phyloP scores from a whole-genome alignment of 148 eudicot species.

The Nepenthes mirabilis region DNA sequence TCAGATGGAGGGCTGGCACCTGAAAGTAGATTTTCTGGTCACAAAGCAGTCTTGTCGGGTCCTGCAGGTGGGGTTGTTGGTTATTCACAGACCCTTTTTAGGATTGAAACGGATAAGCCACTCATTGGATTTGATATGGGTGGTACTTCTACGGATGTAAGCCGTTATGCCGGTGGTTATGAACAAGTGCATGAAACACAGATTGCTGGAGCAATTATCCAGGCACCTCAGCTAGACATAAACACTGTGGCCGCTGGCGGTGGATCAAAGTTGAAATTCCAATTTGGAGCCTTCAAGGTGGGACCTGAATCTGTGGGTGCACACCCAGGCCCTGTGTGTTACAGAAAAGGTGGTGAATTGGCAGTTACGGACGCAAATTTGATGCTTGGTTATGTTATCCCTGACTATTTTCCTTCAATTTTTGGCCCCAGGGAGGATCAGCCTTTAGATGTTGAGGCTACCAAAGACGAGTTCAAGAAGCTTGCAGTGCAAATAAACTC shows the following conservation, averaged over 20 bases:
- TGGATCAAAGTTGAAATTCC: constrained; percentile 88
- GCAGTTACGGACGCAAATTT: constrained; percentile 96
- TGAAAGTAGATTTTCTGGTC: constrained; percentile 95
- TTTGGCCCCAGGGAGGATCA: constrained; percentile 92
- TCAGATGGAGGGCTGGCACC: constrained; percentile 98
- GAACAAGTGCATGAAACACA: constrained; percentile 98
- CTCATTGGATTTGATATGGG: constrained; percentile 99
- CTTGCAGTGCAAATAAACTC: constrained; percentile 73
- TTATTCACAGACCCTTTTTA: constrained; percentile 85
- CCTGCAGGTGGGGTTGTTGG: constrained; percentile 99
- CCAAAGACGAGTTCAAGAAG: constrained; percentile 64
- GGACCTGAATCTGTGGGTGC: constrained; percentile 99
- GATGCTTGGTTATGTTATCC: constrained; percentile 73
- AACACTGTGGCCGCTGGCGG: constrained; percentile 99
- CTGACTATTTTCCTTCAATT: constrained; percentile 87
- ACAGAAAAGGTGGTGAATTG: constrained; percentile 90
- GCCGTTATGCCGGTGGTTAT: constrained; percentile 86
- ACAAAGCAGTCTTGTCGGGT: constrained; percentile 95
- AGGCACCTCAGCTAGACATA: constrained; percentile 99
- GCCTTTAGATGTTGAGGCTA: constrained; percentile 70
- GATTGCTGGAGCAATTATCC: constrained; percentile 91
- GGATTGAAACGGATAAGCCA: constrained; percentile 81
- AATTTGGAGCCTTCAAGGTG: constrained; percentile 87
- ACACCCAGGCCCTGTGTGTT: constrained; percentile 98
- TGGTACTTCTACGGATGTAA: constrained; percentile 98